Conservation (phyloP, 2,329 filamentous ascomycete species). For the Neofusicoccum sp. region DNA sequence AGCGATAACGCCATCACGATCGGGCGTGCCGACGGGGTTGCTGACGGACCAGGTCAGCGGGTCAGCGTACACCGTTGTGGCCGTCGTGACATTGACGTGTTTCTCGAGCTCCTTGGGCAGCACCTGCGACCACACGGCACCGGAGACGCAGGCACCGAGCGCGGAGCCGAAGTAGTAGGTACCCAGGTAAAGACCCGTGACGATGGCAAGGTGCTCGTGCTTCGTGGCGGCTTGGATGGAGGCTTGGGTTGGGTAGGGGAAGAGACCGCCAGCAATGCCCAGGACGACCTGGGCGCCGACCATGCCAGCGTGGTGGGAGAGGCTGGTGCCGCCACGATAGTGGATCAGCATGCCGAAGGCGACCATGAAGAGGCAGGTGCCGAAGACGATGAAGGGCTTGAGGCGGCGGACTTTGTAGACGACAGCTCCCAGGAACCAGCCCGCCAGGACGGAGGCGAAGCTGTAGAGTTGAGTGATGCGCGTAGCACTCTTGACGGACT, state of each 20-base stretch:
- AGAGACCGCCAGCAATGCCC: conserved; percentile 66
- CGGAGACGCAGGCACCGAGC: conserved; percentile 62
- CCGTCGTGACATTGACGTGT: conserved; percentile 45
- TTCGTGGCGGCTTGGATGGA: conserved; percentile 55
- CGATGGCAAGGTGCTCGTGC: conserved; percentile 62
- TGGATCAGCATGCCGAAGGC: conserved; percentile 67
- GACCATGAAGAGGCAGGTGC: conserved; percentile 64
- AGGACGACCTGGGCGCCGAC: conserved; percentile 65
- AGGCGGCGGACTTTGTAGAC: conserved; percentile 61
- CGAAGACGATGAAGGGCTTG: conserved; percentile 65
- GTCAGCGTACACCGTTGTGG: conserved; percentile 43
- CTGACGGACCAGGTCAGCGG: conserved; percentile 43
- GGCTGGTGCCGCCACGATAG: conserved; percentile 58
- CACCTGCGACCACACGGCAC: conserved; percentile 64
- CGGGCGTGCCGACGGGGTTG: conserved; percentile 49
- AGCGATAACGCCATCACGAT: conserved; percentile 47
- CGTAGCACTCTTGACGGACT: conserved; percentile 59
- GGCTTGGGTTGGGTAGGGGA: conserved; percentile 56
- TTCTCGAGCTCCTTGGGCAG: conserved; percentile 51
- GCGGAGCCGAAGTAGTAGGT: conserved; percentile 66
- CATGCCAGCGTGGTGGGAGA: conserved; percentile 55
- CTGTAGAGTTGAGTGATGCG: conserved; percentile 64
- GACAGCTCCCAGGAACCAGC: conserved; percentile 59
- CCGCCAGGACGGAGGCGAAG: conserved; percentile 60
- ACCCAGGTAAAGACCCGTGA: conserved; percentile 65